Percentiles rank a stretch among this genome's conserved stretches.
Conservation (phyloP, 208 protist genomes). For the Trypanosoma platydactyli region DNA sequence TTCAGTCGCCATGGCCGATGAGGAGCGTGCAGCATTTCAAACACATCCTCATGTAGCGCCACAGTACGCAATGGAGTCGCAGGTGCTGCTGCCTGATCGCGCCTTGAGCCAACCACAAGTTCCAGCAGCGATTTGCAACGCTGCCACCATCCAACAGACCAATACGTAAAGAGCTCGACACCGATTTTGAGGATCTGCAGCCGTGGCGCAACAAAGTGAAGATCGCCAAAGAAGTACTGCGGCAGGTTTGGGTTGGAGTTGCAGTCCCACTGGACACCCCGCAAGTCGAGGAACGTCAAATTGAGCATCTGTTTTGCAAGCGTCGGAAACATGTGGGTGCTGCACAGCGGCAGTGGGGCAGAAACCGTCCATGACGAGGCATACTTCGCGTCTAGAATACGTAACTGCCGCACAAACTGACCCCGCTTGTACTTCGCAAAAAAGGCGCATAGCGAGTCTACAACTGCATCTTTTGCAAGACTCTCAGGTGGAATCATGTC, state of each 20-base stretch:
- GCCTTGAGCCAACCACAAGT: slow-evolving; percentile 57
- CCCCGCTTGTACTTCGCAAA: slow-evolving; percentile 42
- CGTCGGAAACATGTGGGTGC: slow-evolving; percentile 33
- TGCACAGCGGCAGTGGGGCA: slow-evolving; percentile 21
- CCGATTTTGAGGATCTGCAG: slow-evolving; percentile 70
- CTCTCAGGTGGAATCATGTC: slow-evolving; percentile 43
- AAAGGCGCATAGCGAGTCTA: slow-evolving; percentile 34
- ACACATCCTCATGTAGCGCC: slow-evolving; percentile 53
- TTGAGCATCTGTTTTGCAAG: slow-evolving; percentile 45
- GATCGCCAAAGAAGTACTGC: slow-evolving; percentile 65
- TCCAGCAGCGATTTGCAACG: slow-evolving; percentile 43
- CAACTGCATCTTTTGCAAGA: slow-evolving; percentile 28
- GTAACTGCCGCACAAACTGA: slow-evolving; percentile 37
- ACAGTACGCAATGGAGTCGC: slow-evolving; percentile 5
- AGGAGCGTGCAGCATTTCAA: slow-evolving; percentile 41
- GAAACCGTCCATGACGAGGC: slow-evolving; percentile 30
- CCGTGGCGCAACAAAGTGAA: slow-evolving; percentile 56
- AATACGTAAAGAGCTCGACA: slow-evolving; percentile 47
- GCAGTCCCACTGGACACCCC: slow-evolving; percentile 58
- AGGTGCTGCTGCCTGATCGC: slow-evolving; percentile 26
- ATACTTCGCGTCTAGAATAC: slow-evolving; percentile 33
- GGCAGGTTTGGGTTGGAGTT: slow-evolving; percentile 16
- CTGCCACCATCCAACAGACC: slow-evolving; percentile 79
- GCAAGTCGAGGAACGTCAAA: slow-evolving; percentile 64
- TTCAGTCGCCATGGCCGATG: slow-evolving; percentile 57